Evolutionary conservation across 768 basidiomycete genomes (phyloP).

Genomic region (Russula abietina): DNA sequence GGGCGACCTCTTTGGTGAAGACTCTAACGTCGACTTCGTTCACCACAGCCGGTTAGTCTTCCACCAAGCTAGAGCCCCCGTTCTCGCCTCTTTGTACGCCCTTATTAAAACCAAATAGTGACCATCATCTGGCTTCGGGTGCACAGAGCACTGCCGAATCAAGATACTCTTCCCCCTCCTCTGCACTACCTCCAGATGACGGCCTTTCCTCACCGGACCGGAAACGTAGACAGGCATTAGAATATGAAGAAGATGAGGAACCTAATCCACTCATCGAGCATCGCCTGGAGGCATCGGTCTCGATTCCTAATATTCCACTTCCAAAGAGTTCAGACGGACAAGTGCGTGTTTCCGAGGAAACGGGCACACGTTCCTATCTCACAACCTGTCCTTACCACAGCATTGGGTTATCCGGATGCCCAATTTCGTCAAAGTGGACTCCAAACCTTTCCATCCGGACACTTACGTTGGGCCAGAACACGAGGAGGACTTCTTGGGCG

Average conservation of each 20-base stretch:
- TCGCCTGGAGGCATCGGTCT: constrained; percentile 59
- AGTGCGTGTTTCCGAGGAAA: constrained; percentile 41
- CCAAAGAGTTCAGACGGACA: constrained; percentile 76
- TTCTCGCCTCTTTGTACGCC: not conserved
- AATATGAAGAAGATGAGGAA: constrained; percentile 74
- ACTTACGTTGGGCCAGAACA: constrained; percentile 80
- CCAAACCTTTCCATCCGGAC: constrained; percentile 84
- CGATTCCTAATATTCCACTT: constrained; percentile 82
- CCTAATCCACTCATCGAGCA: constrained; percentile 51
- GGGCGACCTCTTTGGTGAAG: constrained; percentile 78
- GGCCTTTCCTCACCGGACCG: constrained; percentile 57
- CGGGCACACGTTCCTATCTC: constrained; percentile 4
- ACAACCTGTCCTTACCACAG: constrained; percentile 35
- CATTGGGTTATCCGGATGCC: constrained; percentile 92
- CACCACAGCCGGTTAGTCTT: constrained; percentile 46
- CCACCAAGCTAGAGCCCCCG: not conserved
- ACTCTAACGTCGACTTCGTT: constrained; percentile 45
- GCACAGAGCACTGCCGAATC: constrained; percentile 27
- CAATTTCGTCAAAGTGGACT: constrained; percentile 86
- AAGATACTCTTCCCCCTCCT: constrained; percentile 31
- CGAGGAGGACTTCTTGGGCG: constrained; percentile 56
- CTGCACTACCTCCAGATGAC: constrained; percentile 42
- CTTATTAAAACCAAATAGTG: constrained; percentile 2
- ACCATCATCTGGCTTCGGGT: constrained; percentile 12
- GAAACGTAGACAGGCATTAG: constrained; percentile 56